Evolutionary conservation across 2,329 filamentous ascomycete genomes (phyloP), one percentile per base, ranked within the genome.

Genomic region (Hypoxylon sp.): DNA sequence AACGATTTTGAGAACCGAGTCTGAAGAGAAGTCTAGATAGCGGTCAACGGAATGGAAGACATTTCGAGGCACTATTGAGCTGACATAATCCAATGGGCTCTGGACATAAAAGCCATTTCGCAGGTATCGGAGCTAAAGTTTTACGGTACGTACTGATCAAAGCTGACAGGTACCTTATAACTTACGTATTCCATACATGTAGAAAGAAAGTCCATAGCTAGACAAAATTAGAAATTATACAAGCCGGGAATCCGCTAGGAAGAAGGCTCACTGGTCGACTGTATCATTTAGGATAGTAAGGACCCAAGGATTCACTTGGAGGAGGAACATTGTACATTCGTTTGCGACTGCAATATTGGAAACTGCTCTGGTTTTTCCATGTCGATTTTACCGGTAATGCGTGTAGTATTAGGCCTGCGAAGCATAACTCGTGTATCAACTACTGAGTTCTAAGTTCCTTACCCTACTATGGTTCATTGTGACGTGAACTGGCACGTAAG

Each of bases 191-290:
- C 29, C 17, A 22, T 44, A 37, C 33, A 35, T 35, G 14, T 3
- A 17, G 37, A 42, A 31, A 22, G 29, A 31, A 31, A 31, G 6
- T 31, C 29, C 5, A 9, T 31, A 56, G 19, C 26, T 42, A 39
- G 57, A 53, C 57, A 57, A 65, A 57, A 47, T 66, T 69, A 69
- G 66, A 69, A 63, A 47, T 26, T 39, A 31, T 39, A 22, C 26
- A 67, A 37, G 53, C 39, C 29, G 52, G 35, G n/a, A 50, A 53
- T 53, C 52, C 53, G 14, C 33, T 13, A 39, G 37, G 22, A 52
- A 22, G 24, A 51, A 24, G 39, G 31, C 58, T 47, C n/a, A 53
- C 52, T 22, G 22, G 6, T 44, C 5, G 47, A 44, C 33, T 17
- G n/a, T n/a, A 44, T 54, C 24, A 50, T 17, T 24, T 33, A 22